Evolutionary conservation across 176 grass and related monocot genomes (phyloP).

Genomic region (Tuctoria greenei): DNA sequence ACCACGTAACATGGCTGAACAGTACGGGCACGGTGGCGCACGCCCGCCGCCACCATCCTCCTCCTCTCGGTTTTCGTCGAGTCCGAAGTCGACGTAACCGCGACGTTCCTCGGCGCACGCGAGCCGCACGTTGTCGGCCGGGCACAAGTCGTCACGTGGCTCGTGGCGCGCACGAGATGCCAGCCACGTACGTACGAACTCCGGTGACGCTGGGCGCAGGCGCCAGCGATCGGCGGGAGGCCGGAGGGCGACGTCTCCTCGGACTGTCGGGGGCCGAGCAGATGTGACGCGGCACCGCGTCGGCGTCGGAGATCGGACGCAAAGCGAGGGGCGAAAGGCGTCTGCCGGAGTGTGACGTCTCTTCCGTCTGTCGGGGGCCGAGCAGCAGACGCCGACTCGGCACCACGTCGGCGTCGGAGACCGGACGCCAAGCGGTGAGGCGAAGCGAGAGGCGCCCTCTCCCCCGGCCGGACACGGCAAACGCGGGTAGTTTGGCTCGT

Average conservation of each 20-base stretch:
- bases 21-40: neutral
- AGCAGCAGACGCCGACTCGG: constrained; percentile 3
- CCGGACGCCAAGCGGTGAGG: neutral
- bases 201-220: neutral
- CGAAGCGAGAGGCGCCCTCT: neutral
- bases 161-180: neutral
- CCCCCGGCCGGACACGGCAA: neutral
- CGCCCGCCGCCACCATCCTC: neutral
- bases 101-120: neutral
- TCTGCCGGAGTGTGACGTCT: neutral
- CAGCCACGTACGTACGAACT: neutral
- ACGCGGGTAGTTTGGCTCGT: neutral
- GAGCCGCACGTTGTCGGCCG: neutral
- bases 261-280: neutral
- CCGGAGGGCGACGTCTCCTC: neutral
- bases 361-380: neutral
- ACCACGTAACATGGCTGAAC: neutral
- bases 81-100: neutral
- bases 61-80: neutral
- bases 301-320: neutral
- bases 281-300: constrained; percentile 6
- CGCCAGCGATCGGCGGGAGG: too few relatives aligned
- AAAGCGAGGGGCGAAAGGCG: too few relatives aligned
- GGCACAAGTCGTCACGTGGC: neutral
- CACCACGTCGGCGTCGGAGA: neutral